Evolutionary conservation across 2,329 filamentous ascomycete genomes (phyloP).

Genomic region (Parafenestella ontariensis): DNA sequence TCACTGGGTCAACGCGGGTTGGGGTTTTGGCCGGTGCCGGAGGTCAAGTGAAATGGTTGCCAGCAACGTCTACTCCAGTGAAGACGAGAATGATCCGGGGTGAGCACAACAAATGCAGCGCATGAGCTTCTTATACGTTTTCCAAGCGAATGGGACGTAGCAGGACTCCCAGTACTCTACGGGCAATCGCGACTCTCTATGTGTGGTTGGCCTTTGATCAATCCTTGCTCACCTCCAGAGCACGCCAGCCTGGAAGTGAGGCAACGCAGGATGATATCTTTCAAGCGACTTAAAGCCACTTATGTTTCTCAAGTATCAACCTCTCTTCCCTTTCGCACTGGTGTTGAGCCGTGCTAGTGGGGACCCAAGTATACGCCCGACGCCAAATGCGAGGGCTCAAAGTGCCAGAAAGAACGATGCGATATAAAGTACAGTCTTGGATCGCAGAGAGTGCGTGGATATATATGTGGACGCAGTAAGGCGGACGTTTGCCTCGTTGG

Average conservation of each 20-base stretch:
- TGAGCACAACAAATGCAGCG: neutral
- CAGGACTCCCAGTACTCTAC: neutral
- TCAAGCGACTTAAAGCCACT: neutral
- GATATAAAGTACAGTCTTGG: slow-evolving; percentile 6
- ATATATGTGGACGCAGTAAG: slow-evolving; percentile 11
- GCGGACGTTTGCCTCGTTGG: slow-evolving; percentile 28
- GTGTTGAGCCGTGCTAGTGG: neutral
- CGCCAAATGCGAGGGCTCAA: neutral
- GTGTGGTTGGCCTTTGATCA: neutral
- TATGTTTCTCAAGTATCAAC: neutral
- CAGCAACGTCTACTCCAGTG: neutral
- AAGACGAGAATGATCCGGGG: neutral
- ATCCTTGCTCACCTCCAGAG: neutral
- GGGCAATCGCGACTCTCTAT: neutral
- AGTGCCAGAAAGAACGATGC: neutral
- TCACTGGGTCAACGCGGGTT: slow-evolving; percentile 10
- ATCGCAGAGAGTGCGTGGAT: neutral
- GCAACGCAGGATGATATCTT: too few relatives aligned
- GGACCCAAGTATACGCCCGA: neutral
- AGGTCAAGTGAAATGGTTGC: neutral
- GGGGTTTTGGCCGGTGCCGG: slow-evolving; percentile 3
- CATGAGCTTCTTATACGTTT: slow-evolving; percentile 12
- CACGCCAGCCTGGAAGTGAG: neutral
- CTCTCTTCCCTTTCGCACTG: neutral
- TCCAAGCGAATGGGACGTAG: slow-evolving; percentile 30